Evolutionary conservation across 2,329 filamentous ascomycete species (phyloP), one percentile per base, ranked within the genome.

Genomic region (Truncatella angustata): DNA sequence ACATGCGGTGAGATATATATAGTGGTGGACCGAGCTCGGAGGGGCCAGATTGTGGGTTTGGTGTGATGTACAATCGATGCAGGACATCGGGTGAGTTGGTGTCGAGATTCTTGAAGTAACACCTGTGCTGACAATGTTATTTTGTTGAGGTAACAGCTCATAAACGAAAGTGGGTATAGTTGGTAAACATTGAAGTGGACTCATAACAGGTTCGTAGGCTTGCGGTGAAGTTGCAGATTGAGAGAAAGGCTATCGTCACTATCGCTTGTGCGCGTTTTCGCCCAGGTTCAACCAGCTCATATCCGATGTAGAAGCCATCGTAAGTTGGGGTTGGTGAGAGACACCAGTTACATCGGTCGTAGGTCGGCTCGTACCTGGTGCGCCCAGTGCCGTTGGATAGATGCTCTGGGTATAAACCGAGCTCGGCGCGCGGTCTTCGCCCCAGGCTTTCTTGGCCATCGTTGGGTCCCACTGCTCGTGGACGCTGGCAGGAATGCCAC

Each of bases 261-360:
- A 30, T 32, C 51, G 55, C 21, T 63, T 58, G 14, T 35, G 30
- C 12, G 30, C 47, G 35, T 64, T 63, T 34, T 80, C 79, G 43
- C 84, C 85, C 16, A 91, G 75, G 63, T 91, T 91, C 57, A 92
- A 71, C 88, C 88, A 92, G 70, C 86, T 90, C 86, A 91, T 89
- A 66, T 91, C 88, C 47, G 78, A 79, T 11, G 73, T 73, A 23
- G 75, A 66, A 44, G 79, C 74, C 68, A 72, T 76, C 20, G 72
- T 68, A 26, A 81, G 71, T 59, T 79, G 79, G 16, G 77, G 77
- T 58, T 80, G 77, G 48, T 67, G 70, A 63, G 73, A 79, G 52
- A 77, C 65, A 39, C 67, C 72, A n/a, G 61, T 65, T 5, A 77
- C 65, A 39, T 66, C 72, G 14, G 61, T 65, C 5, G 63, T 61